Conservation (phyloP, 768 basidiomycete genomes). For the Gymnopilus junonius region DNA sequence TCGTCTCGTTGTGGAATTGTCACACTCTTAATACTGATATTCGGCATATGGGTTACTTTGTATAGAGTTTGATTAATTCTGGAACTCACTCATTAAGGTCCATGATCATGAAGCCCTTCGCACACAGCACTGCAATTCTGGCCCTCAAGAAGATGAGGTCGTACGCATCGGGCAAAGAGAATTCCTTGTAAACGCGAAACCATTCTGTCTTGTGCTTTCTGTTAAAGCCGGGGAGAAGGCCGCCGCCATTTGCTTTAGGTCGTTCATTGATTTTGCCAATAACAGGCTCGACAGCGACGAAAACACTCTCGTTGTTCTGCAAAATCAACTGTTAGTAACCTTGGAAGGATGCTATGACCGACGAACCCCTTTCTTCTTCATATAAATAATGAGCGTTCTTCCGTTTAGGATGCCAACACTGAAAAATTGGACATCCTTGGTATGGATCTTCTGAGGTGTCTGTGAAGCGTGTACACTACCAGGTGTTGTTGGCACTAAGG, state of each 20-base stretch:
- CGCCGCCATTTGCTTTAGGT: slow-evolving; percentile 62
- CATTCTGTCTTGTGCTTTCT: slow-evolving; percentile 81
- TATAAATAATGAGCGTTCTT: slow-evolving; percentile 91
- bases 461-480: slow-evolving; percentile 69
- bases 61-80: background rate
- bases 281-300: slow-evolving; percentile 93
- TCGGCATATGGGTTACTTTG: background rate
- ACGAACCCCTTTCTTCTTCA: slow-evolving; percentile 87
- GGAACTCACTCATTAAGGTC: slow-evolving; percentile 81
- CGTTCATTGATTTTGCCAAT: slow-evolving; percentile 83
- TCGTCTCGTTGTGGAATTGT: slow-evolving; percentile 84
- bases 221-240: slow-evolving; percentile 64
- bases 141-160: slow-evolving; percentile 91
- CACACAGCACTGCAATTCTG: slow-evolving; percentile 89
- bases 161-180: slow-evolving; percentile 85
- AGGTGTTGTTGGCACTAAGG: slow-evolving; percentile 87
- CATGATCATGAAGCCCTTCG: slow-evolving; percentile 98
- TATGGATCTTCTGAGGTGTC: slow-evolving; percentile 88
- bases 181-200: slow-evolving; percentile 92
- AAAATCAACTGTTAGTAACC: background rate
- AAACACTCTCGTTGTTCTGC: slow-evolving; percentile 71
- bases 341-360: background rate
- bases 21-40: slow-evolving; percentile 75
- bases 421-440: slow-evolving; percentile 95
- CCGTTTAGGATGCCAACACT: slow-evolving; percentile 87